Percentiles rank a stretch among this genome's conserved stretches.
phyloP scores from a whole-genome alignment of 176 grass and related monocot genomes.

The Calamus simplicifolius region DNA sequence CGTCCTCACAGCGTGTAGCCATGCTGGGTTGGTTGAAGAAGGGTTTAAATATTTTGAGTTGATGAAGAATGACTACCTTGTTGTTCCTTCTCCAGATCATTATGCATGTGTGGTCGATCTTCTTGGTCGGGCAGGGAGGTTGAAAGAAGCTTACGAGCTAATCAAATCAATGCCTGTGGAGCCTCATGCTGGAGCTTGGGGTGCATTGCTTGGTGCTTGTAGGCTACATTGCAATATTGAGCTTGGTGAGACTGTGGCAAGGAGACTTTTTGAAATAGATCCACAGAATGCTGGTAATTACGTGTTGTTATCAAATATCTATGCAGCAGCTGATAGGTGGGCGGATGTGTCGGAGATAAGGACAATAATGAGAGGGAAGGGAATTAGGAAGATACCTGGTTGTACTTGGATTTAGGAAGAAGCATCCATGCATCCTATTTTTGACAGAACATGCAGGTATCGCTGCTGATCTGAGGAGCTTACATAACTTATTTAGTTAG shows the following conservation, averaged over 20 bases:
- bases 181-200: conserved; percentile 78
- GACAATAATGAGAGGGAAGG: conserved; percentile 51
- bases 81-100: conserved; percentile 64
- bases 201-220: conserved; percentile 73
- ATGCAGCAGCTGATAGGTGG: conserved; percentile 85
- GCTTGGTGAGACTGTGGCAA: conserved; percentile 63
- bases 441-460: too few relatives aligned
- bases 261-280: conserved; percentile 80
- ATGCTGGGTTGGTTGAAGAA: conserved; percentile 76
- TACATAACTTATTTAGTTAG: too few relatives aligned
- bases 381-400: conserved; percentile 68
- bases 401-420: conserved; percentile 34
- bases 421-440: too few relatives aligned
- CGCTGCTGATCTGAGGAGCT: too few relatives aligned
- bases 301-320: conserved; percentile 80
- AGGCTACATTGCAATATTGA: conserved; percentile 54
- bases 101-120: conserved; percentile 79
- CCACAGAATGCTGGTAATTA: conserved; percentile 85
- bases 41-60: conserved; percentile 64
- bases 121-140: conserved; percentile 55
- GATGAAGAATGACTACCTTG: conserved; percentile 55
- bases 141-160: conserved; percentile 67
- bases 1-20: conserved; percentile 75
- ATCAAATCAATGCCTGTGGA: conserved; percentile 57
- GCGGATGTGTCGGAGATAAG: conserved; percentile 65